Conservation (phyloP, 2,329 filamentous ascomycete species). For the Pseudopyrenochaeta lycopersici region DNA sequence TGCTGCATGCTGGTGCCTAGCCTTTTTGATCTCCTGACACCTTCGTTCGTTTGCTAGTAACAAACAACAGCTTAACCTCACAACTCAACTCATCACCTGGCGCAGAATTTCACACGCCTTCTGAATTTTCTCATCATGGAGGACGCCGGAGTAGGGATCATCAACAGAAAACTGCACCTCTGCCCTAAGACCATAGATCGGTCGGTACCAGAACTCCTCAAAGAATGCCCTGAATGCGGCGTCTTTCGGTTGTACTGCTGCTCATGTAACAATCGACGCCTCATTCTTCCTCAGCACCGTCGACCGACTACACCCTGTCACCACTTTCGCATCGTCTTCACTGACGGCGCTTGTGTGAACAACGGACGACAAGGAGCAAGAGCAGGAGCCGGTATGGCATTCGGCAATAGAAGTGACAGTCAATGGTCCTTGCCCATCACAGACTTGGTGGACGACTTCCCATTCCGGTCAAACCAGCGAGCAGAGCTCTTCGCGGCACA, state of each 20-base stretch:
- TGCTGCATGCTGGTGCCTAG: no score
- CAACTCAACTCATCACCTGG: slow-evolving; percentile 4
- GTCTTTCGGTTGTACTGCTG: slow-evolving; percentile 10
- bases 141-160: background rate
- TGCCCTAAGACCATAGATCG: slow-evolving; percentile 1
- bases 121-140: slow-evolving; percentile 4
- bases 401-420: slow-evolving; percentile 9
- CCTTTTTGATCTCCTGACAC: no score
- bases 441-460: slow-evolving; percentile 12
- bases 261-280: slow-evolving; percentile 4
- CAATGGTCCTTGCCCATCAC: slow-evolving; percentile 12
- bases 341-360: slow-evolving; percentile 18
- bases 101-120: slow-evolving; percentile 1
- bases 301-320: slow-evolving; percentile 5
- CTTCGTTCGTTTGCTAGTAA: no score
- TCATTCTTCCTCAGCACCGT: background rate
- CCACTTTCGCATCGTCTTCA: slow-evolving; percentile 14
- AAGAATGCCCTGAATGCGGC: slow-evolving; percentile 8
- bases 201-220: slow-evolving; percentile 9
- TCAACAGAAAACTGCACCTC: slow-evolving; percentile 12
- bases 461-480: slow-evolving; percentile 16
- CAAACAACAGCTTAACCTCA: no score
- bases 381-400: slow-evolving; percentile 15
- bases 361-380: slow-evolving; percentile 13
- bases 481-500: slow-evolving; percentile 20